Base-by-base conservation (phyloP, 164 flowering plant species). In the Magnolia officinalis region DNA sequence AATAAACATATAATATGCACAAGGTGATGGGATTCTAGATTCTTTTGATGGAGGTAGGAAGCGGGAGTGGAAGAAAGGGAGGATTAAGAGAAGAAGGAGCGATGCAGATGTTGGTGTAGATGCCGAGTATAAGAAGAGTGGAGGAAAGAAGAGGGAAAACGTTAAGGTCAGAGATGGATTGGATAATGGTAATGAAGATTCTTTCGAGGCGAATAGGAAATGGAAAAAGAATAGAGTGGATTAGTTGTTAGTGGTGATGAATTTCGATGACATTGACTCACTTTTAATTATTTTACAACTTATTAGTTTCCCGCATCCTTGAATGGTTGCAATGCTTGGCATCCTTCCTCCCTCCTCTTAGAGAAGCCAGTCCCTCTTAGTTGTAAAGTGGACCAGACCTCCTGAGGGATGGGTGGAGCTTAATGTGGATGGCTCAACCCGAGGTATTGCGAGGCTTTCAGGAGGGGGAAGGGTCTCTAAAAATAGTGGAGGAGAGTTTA, bases 141-240 rank as follows among this genome's bases (percentile, higher is more conserved):
- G 58, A 51, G 58, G 58, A 51, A 51, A 51, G 13, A 11, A 37
- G 67, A 72, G 50, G 72, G 51, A 67, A 23, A 52, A 45, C 6
- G 23, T 7, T n/a, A 72, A 67, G 29, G 20, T 24, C 14, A 72
- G 24, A 58, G 63, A 69, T 20, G 71, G 52, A 21, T n/a, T 64
- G 71, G 68, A 58, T 20, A 70, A 68, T 68, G 7, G 50, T 18
- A 67, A 31, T 68, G 71, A 37, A 37, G 45, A 68, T 16, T 24
- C 29, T 64, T 14, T 3, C 6, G 63, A 13, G 5, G 71, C 63
- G 19, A 64, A 72, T 65, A 63, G 58, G 24, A 64, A 59, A 67
- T 72, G 63, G 70, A 63, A 31, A 74, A 80, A 65, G 78, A 74
- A 50, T 75, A 77, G 76, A 50, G 75, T 19, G 69, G 55, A 50